Evolutionary conservation across 768 basidiomycete species (phyloP).

Genomic region (Naganishia vishniacii): DNA sequence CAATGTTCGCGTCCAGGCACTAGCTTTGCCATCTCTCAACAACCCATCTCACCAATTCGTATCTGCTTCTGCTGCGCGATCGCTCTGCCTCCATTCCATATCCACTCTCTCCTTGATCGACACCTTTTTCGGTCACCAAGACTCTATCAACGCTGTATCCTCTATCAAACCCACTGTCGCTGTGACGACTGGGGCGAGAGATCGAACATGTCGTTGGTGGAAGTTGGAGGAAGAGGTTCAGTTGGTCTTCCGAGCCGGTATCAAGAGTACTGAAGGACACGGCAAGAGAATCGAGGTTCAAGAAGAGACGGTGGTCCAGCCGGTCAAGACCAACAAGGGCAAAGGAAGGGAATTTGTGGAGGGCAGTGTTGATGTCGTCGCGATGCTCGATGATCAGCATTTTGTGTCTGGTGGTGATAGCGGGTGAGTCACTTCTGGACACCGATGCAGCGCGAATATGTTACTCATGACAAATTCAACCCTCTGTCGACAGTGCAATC

Average conservation of each 20-base stretch:
- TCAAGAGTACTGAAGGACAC: constrained; percentile 52
- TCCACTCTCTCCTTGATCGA: constrained; percentile 86
- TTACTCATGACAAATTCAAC: background rate
- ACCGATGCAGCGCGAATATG: background rate
- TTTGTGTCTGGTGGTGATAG: constrained; percentile 94
- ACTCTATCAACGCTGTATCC: constrained; percentile 70
- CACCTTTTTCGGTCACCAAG: constrained; percentile 95
- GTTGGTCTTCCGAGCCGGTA: constrained; percentile 94
- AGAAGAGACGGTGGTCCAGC: constrained; percentile 38
- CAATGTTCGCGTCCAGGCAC: constrained; percentile 59
- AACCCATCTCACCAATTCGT: constrained; percentile 56
- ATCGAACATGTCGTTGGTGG: constrained; percentile 91
- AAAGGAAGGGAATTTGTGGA: constrained; percentile 61
- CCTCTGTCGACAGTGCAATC: constrained; percentile 60
- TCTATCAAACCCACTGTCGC: constrained; percentile 76
- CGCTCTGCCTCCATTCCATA: constrained; percentile 53
- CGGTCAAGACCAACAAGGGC: constrained; percentile 25
- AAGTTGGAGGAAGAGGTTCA: constrained; percentile 93
- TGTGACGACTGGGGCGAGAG: constrained; percentile 79
- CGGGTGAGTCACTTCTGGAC: constrained; percentile 59
- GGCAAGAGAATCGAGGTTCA: background rate
- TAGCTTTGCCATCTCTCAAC: constrained; percentile 70
- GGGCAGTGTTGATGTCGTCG: constrained; percentile 83
- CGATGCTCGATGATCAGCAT: constrained; percentile 90
- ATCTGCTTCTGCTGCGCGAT: constrained; percentile 79